Base-by-base conservation (phyloP, 768 basidiomycete species). In the Russula ochroleuca region DNA sequence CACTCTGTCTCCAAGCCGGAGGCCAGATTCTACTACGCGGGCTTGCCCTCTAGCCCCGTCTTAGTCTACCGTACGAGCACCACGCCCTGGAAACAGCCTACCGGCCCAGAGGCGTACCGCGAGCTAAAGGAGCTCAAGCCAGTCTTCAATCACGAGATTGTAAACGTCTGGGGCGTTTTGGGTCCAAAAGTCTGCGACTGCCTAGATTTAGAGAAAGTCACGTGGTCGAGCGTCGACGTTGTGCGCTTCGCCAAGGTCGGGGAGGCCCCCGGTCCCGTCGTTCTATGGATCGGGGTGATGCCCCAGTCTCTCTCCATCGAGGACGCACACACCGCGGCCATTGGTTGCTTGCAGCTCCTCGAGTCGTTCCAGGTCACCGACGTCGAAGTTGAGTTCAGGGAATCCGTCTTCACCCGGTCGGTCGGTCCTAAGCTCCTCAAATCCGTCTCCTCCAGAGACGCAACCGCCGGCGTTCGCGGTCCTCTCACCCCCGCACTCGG, bases 401-500 rank as follows among this genome's bases (percentile, higher is more conserved):
- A 78, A 66, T 76, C 71, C n/a, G 21, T 59, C 5, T 62, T 53
- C 57, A 40, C 43, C 15, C 60, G 56, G 6, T 40, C 13, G 0
- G 65, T 61, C 64, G 69, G 75, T 35, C 71, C 73, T 21, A 70
- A 71, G 72, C 70, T 77, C 64, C 69, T 73, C 62, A 38, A 66
- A 5, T 70, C 69, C 56, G 59, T n/a, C n/a, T n/a, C n/a, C n/a
- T n/a, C n/a, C n/a, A n/a, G n/a, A n/a, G n/a, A n/a, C n/a, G n/a
- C n/a, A n/a, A n/a, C n/a, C n/a, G n/a, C n/a, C n/a, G n/a, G n/a
- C n/a, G 15, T 40, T 40, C 69, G 70, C 33, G 71, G 73, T 50
- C 73, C 73, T 17, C 75, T 79, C 69, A 74, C 75, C 7, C 65
- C 72, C 62, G 66, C 76, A 38, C 76, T 80, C 23, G 73, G 78